A percentile compares a stretch with the other conserved stretches of the same genome.
Evolutionary conservation across 2,329 filamentous ascomycete genomes (phyloP).

Genomic region (Trichoderma oligosporum): DNA sequence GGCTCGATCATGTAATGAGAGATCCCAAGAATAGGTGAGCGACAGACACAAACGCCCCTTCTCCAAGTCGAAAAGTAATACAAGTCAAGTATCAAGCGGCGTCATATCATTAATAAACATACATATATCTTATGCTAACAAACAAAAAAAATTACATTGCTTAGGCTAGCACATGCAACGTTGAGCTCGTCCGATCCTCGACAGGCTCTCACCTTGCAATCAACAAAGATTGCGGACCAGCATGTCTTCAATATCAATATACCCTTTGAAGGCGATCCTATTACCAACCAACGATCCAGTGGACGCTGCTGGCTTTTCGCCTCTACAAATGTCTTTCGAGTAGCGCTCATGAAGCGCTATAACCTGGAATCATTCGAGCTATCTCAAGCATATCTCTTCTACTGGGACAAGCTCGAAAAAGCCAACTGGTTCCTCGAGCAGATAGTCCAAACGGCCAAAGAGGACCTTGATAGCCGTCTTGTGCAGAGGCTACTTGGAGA

Average conservation of each 20-base stretch:
- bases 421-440: constrained; percentile 86
- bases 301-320: constrained; percentile 92
- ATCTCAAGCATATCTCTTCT: constrained; percentile 85
- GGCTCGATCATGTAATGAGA: constrained; percentile 59
- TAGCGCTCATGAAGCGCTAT: constrained; percentile 83
- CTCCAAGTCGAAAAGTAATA: too few relatives aligned
- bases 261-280: constrained; percentile 73
- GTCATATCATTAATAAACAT: background rate
- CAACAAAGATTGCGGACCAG: constrained; percentile 62
- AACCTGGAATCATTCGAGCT: constrained; percentile 75
- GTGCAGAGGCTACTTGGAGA: constrained; percentile 65
- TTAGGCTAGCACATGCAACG: constrained; percentile 69
- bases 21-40: constrained; percentile 63
- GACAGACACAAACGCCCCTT: too few relatives aligned
- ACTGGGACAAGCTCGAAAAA: constrained; percentile 93
- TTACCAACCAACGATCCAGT: constrained; percentile 78
- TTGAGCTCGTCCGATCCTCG: constrained; percentile 65
- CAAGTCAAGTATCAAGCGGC: too few relatives aligned
- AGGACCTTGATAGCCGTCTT: constrained; percentile 68
- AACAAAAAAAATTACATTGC: too few relatives aligned
- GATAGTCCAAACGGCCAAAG: constrained; percentile 67
- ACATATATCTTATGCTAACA: background rate
- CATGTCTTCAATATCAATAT: constrained; percentile 83
- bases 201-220: constrained; percentile 60
- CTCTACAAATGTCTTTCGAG: constrained; percentile 83